phyloP scores from a whole-genome alignment of 169 alveolate genomes.

The Plasmodium chabaudi region DNA sequence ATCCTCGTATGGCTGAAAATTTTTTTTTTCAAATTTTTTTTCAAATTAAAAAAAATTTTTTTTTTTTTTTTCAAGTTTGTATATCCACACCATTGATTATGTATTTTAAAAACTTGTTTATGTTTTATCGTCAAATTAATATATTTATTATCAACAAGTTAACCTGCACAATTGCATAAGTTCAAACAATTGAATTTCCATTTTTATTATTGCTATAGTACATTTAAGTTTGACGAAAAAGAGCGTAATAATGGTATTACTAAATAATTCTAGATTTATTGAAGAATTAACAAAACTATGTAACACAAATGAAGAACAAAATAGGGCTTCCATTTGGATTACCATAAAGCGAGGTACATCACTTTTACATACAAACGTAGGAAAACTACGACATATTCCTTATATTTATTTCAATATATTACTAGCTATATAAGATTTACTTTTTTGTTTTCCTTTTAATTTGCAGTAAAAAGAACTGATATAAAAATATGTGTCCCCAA shows the following conservation, averaged over 20 bases:
- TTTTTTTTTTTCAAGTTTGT: no score
- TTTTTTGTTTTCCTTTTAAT: not conserved
- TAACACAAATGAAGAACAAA: constrained; percentile 70
- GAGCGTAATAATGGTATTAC: constrained; percentile 75
- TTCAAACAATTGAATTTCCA: no score
- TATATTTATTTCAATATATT: not conserved
- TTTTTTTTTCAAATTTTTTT: no score
- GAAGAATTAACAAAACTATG: constrained; percentile 79
- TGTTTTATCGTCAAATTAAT: no score
- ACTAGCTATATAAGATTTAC: not conserved
- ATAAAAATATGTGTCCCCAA: constrained; percentile 13
- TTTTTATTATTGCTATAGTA: no score
- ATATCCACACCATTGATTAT: no score
- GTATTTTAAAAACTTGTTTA: no score
- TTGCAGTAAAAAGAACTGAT: constrained; percentile 31
- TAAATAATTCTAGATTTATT: constrained; percentile 78
- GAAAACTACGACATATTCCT: not conserved
- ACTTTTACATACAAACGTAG: not conserved
- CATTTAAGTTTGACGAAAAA: no score
- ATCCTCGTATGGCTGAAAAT: no score
- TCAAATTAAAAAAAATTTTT: no score
- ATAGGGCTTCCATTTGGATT: constrained; percentile 81
- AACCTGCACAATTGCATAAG: no score
- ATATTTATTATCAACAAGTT: no score
- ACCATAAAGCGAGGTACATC: constrained; percentile 83